Percentiles rank a stretch among this genome's conserved stretches.
Evolutionary conservation across 495 filamentous ascomycete species (phyloP).

Genomic region (Aspergillus asperescens): DNA sequence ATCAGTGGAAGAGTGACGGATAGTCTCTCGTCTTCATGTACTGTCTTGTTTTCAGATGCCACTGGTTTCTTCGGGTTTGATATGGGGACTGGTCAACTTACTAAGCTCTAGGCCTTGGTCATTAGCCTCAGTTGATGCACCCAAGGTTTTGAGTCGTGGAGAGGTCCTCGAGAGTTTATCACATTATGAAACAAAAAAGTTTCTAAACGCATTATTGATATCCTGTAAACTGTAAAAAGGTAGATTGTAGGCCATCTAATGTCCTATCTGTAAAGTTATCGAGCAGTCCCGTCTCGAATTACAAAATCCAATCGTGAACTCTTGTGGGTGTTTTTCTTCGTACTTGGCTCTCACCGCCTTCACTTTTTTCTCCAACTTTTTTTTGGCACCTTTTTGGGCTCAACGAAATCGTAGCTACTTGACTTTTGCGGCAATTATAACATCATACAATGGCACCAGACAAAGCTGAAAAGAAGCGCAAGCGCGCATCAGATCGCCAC

Average conservation of each 20-base stretch:
- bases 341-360: conserved; percentile 19
- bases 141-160: conserved; percentile 32
- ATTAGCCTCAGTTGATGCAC: conserved; percentile 16
- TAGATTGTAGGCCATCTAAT: background rate
- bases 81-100: conserved; percentile 42
- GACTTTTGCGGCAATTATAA: background rate
- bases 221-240: background rate
- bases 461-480: conserved; percentile 65
- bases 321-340: conserved; percentile 12
- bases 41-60: conserved; percentile 10
- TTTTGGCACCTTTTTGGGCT: conserved; percentile 6
- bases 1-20: conserved; percentile 16
- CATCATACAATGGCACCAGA: conserved; percentile 44
- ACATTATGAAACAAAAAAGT: conserved; percentile 26
- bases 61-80: conserved; percentile 24
- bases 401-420: background rate
- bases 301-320: too few species aligned
- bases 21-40: conserved; percentile 11
- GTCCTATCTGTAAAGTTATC: too few species aligned
- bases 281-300: too few species aligned
- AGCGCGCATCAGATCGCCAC: conserved; percentile 52
- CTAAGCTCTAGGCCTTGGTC: background rate
- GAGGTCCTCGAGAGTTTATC: conserved; percentile 38
- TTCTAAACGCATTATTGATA: background rate
- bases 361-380: conserved; percentile 27